Base-by-base conservation (phyloP, 2,329 filamentous ascomycete species). In the Epichloe brachyelytri region DNA sequence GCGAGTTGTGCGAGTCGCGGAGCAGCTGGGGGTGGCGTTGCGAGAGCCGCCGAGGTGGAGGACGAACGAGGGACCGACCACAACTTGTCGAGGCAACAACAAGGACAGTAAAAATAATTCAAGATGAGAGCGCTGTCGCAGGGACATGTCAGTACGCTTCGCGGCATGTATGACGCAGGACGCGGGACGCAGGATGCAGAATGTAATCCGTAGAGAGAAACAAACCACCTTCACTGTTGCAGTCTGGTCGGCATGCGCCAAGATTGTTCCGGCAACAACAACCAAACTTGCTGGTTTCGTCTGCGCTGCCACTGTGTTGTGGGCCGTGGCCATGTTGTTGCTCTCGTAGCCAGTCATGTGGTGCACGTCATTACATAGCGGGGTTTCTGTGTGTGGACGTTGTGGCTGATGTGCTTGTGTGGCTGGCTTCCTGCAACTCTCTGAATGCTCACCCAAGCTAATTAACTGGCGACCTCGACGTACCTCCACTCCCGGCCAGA, bases 401-500 rank as follows among this genome's bases (percentile, higher is more conserved):
- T 49, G 48, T 50, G 48, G 41, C 48, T 49, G 34, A 37, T 12
- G 12, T 30, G 14, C 11, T 45, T 10, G 8, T 17, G 36, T 45
- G n/a, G 11, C 12, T 30, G n/a, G n/a, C n/a, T 4, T 2, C 43
- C n/a, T 17, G 12, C 43, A 14, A 45, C 11, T n/a, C 14, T 17
- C 15, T 4, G n/a, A 19, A 17, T 14, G 14, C 33, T 22, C 12
- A 22, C n/a, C 34, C 33, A 7, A 20, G 19, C 12, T 7, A 15
- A 7, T 12, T 22, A 15, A 7, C 19, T 22, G 10, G 11, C 46
- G 43, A 12, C 49, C 46, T 44, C 43, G 39, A 52, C 50, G 40
- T 33, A 38, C 37, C 48, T 56, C 53, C 52, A 57, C 56, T 55
- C 54, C 20, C 51, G 38, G 20, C 43, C 48, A 47, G 40, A 48